Evolutionary conservation across 805 yeast species (phyloP).

Genomic region (Cyberlindnera euphorbiae): DNA sequence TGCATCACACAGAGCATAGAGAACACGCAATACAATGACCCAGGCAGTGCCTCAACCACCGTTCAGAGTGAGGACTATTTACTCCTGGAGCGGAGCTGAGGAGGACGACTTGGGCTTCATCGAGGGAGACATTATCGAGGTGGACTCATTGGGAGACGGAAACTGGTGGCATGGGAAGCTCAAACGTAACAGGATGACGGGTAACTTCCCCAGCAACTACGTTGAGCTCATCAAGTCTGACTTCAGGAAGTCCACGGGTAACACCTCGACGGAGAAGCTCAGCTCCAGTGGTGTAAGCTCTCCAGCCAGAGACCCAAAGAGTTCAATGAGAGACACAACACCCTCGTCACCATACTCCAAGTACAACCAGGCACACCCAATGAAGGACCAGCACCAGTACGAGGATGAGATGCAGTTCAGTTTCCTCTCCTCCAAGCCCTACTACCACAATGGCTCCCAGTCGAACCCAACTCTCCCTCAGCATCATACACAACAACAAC

Average conservation of each 20-base stretch:
- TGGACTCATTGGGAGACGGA: constrained; percentile 75
- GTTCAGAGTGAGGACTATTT: constrained; percentile 73
- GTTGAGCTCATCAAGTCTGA: constrained; percentile 52
- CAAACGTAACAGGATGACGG: constrained; percentile 73
- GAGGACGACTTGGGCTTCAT: constrained; percentile 88
- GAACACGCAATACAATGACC: no score
- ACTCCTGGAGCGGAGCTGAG: constrained; percentile 92
- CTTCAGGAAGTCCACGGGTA: constrained; percentile 11
- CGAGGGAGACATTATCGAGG: constrained; percentile 90
- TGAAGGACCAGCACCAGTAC: constrained; percentile 1
- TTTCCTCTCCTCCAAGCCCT: constrained; percentile 23
- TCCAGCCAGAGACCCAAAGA: no score
- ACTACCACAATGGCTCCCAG: constrained; percentile 13
- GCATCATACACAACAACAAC: no score
- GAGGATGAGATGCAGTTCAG: constrained; percentile 25
- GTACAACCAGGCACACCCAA: neutral
- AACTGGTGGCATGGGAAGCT: constrained; percentile 89
- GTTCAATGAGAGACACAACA: no score
- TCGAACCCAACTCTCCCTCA: no score
- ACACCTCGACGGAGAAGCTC: neutral
- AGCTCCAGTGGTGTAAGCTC: no score
- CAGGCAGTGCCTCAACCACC: constrained; percentile 43
- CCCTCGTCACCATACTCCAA: no score
- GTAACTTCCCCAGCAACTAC: constrained; percentile 84
- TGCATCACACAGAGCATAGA: no score